These are phyloP conservation scores for Hyaloscypha finlandica DNA, from an alignment of 495 filamentous ascomycete species.

Conservation along the genomic window DNA sequence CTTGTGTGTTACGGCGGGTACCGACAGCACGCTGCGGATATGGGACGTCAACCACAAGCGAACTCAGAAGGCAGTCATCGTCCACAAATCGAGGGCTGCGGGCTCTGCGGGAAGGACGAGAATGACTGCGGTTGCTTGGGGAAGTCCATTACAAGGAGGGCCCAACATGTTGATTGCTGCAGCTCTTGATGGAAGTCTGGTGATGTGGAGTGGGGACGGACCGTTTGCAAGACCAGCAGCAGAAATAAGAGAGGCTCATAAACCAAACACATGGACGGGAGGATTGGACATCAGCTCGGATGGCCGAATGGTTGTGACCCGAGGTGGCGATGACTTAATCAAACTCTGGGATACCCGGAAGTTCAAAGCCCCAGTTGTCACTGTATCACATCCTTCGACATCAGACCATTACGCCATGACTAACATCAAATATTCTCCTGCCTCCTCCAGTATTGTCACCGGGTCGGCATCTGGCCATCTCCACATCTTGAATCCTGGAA, in stretches of 20 bases:
- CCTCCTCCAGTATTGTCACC: constrained; percentile 78
- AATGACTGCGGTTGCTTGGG: constrained; percentile 93
- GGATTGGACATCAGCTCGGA: constrained; percentile 91
- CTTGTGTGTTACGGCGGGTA: constrained; percentile 83
- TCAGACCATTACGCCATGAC: constrained; percentile 79
- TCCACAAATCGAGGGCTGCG: constrained; percentile 84
- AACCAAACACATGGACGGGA: constrained; percentile 83
- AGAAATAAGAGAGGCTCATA: constrained; percentile 86
- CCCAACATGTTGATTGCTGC: constrained; percentile 81
- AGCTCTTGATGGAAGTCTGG: constrained; percentile 84
- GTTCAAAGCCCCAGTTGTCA: constrained; percentile 84
- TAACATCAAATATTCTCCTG: constrained; percentile 88
- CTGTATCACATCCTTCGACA: constrained; percentile 77
- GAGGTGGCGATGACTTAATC: constrained; percentile 82
- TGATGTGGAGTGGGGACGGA: constrained; percentile 90
- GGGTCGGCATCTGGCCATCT: constrained; percentile 86
- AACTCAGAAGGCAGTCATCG: constrained; percentile 88
- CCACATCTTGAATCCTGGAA: constrained; percentile 91
- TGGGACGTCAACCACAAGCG: constrained; percentile 92
- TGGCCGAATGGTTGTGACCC: constrained; percentile 83
- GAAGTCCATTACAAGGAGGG: constrained; percentile 71
- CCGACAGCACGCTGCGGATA: constrained; percentile 91
- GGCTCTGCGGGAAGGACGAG: constrained; percentile 88
- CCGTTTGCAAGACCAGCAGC: constrained; percentile 83
- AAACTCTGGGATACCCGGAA: constrained; percentile 96